A percentile compares a stretch with the other conserved stretches of the same genome.
Evolutionary conservation across 768 basidiomycete genomes (phyloP).

Genomic region (Macrolepiota dolichaula): DNA sequence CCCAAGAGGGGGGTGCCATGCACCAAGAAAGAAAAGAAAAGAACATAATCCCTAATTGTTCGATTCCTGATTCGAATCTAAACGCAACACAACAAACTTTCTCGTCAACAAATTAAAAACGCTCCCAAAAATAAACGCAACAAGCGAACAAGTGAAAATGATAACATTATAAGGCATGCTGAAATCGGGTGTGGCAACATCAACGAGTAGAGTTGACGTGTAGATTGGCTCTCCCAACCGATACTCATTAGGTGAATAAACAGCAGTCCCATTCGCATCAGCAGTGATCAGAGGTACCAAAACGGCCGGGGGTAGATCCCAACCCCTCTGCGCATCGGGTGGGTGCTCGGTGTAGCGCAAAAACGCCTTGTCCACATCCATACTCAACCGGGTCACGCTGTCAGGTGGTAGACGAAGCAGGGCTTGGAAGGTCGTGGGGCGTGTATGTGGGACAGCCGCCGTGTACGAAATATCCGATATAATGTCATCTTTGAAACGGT

Average conservation of each 20-base stretch:
- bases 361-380: constrained; percentile 82
- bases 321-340: constrained; percentile 92
- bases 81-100: constrained; percentile 60
- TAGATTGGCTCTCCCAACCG: constrained; percentile 34
- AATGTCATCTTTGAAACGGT: constrained; percentile 48
- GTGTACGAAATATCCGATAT: constrained; percentile 65
- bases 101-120: constrained; percentile 86
- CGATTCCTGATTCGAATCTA: constrained; percentile 14
- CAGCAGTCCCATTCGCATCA: constrained; percentile 16
- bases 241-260: constrained; percentile 37
- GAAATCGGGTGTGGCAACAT: constrained; percentile 98
- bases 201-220: constrained; percentile 77
- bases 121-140: constrained; percentile 92
- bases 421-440: constrained; percentile 77
- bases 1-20: background rate
- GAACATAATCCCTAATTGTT: background rate
- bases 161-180: constrained; percentile 99
- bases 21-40: too few species aligned
- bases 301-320: constrained; percentile 90
- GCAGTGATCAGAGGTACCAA: constrained; percentile 38
- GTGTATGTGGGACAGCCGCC: constrained; percentile 62
- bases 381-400: constrained; percentile 57
- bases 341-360: constrained; percentile 94
- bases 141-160: constrained; percentile 88
- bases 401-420: constrained; percentile 66